A percentile compares a stretch with the other conserved stretches of the same genome.
phyloP scores from a whole-genome alignment of 139 green algal species.

The Protoeuglena noctilucae region DNA sequence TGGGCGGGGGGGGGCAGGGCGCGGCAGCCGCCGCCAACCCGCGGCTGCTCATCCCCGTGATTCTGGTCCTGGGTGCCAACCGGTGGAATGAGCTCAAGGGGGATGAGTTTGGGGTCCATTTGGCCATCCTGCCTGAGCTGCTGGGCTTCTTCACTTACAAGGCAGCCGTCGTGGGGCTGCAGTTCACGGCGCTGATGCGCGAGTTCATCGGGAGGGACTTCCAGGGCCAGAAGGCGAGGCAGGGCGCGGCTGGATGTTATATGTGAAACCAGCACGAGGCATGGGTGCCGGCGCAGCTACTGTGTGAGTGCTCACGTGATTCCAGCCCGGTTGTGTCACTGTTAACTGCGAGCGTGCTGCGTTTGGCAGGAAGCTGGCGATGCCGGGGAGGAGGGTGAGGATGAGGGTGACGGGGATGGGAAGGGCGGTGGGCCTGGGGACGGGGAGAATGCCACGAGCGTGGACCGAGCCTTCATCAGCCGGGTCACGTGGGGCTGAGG shows the following conservation, averaged over 20 bases:
- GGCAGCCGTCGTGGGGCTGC: slow-evolving; percentile 38
- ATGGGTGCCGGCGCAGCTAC: background rate
- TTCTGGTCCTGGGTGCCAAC: slow-evolving; percentile 70
- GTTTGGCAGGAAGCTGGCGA: too few relatives aligned
- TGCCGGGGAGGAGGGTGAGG: background rate
- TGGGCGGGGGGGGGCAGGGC: slow-evolving; percentile 25
- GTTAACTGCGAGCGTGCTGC: too few relatives aligned
- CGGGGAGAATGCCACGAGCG: background rate
- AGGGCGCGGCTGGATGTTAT: too few relatives aligned
- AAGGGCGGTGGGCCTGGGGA: too few relatives aligned
- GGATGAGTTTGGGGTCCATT: slow-evolving; percentile 35
- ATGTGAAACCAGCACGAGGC: too few relatives aligned
- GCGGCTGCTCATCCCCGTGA: slow-evolving; percentile 73
- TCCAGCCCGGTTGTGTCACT: too few relatives aligned
- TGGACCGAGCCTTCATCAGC: background rate
- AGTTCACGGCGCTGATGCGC: slow-evolving; percentile 20
- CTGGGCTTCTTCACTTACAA: slow-evolving; percentile 97
- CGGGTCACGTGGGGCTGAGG: background rate
- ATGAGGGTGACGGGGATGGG: background rate
- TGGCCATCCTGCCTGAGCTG: slow-evolving; percentile 80
- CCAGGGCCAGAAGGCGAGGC: too few relatives aligned
- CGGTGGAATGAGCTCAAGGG: slow-evolving; percentile 49
- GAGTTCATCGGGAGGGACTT: too few relatives aligned
- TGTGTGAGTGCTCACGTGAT: background rate
- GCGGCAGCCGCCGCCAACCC: slow-evolving; percentile 31